Evolutionary conservation across 1,284 basidiomycete species (phyloP).

Genomic region (Sporisorium reilianum): DNA sequence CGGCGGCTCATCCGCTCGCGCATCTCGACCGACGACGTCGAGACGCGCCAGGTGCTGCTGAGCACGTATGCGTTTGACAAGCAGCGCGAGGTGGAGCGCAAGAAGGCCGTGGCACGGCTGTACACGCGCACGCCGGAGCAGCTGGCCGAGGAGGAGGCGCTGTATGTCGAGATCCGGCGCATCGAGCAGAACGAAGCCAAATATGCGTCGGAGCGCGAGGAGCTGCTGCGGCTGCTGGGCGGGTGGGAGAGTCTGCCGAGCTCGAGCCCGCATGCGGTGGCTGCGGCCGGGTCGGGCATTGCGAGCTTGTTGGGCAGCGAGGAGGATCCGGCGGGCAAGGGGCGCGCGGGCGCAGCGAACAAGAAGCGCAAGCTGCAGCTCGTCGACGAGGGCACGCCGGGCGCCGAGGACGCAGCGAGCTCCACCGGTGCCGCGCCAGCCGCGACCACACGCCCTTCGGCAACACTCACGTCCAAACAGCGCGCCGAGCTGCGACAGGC

Average conservation of each 20-base stretch:
- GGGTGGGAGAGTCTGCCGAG: constrained; percentile 68
- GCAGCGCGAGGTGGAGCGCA: constrained; percentile 90
- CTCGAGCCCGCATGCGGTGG: constrained; percentile 53
- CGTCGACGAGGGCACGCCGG: constrained; percentile 34
- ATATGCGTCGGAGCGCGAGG: constrained; percentile 90
- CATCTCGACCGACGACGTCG: constrained; percentile 64
- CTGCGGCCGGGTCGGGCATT: constrained; percentile 63
- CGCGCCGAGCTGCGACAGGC: constrained; percentile 60
- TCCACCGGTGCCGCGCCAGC: constrained; percentile 15
- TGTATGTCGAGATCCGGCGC: constrained; percentile 92
- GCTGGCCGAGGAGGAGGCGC: constrained; percentile 92
- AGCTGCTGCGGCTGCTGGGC: constrained; percentile 82
- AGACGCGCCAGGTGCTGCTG: constrained; percentile 62
- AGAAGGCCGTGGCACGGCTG: constrained; percentile 85
- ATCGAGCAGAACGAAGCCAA: constrained; percentile 91
- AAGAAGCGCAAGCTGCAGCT: constrained; percentile 56
- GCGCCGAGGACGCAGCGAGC: constrained; percentile 26
- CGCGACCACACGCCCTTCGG: constrained; percentile 17
- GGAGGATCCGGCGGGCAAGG: constrained; percentile 29
- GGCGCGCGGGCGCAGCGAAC: constrained; percentile 22
- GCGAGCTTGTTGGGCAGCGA: constrained; percentile 35
- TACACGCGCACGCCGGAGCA: constrained; percentile 88
- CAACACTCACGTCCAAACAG: constrained; percentile 50
- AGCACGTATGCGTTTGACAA: constrained; percentile 69
- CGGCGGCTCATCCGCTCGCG: constrained; percentile 86